phyloP scores from a whole-genome alignment of 73 alveolate genomes.

The Tetrahymena elliotti region DNA sequence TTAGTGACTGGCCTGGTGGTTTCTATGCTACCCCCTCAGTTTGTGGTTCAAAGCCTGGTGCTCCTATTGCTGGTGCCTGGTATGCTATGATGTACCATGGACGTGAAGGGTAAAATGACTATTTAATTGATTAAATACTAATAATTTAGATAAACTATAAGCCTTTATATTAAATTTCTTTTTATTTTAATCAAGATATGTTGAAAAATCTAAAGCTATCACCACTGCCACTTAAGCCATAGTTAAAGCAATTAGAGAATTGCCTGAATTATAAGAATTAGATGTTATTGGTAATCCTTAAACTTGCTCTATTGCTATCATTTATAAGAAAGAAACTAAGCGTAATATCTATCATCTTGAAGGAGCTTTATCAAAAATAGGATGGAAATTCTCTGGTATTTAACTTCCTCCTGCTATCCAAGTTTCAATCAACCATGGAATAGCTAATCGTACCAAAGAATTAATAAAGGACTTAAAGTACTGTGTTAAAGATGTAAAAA shows the following conservation, averaged over 20 bases:
- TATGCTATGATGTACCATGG: constrained; percentile 62
- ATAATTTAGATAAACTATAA: too few relatives aligned
- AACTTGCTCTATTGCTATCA: background rate
- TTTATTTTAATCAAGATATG: constrained; percentile 47
- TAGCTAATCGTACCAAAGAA: background rate
- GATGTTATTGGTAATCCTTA: background rate
- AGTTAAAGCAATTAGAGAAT: constrained; percentile 53
- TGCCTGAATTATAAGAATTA: constrained; percentile 59
- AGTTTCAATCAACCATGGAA: background rate
- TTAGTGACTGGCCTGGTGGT: constrained; percentile 90
- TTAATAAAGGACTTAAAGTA: background rate
- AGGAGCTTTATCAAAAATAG: background rate
- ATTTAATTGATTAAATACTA: too few relatives aligned
- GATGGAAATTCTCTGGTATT: background rate
- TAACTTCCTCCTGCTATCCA: background rate
- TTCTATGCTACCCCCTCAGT: constrained; percentile 78
- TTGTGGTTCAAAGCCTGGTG: constrained; percentile 93
- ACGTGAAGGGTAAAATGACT: constrained; percentile 82
- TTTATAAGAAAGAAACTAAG: background rate
- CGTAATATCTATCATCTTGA: background rate
- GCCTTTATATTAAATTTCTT: too few relatives aligned
- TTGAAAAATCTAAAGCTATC: constrained; percentile 62
- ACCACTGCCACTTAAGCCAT: constrained; percentile 60
- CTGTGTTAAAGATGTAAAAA: background rate
- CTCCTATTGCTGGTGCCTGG: constrained; percentile 94